Conservation (phyloP, 805 yeast genomes). For the Debaryomyces maramus region DNA sequence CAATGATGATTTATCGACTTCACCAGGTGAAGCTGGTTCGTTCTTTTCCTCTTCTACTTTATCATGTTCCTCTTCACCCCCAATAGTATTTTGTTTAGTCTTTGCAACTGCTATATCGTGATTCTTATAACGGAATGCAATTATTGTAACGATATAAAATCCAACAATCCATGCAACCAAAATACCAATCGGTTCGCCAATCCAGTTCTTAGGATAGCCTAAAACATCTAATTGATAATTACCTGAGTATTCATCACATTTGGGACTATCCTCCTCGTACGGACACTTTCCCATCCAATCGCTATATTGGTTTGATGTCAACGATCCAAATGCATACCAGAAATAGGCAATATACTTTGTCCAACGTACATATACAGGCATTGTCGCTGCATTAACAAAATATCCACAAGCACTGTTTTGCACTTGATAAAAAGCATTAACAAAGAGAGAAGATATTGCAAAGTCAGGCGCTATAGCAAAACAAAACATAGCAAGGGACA, state of each 20-base stretch:
- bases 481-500: constrained; percentile 52
- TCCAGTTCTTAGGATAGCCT: constrained; percentile 69
- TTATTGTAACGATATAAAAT: constrained; percentile 48
- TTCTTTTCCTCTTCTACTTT: constrained; percentile 13
- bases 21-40: constrained; percentile 27
- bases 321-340: constrained; percentile 77
- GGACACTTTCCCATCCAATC: constrained; percentile 62
- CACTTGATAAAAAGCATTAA: constrained; percentile 64
- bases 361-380: constrained; percentile 90
- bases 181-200: constrained; percentile 60
- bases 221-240: constrained; percentile 49
- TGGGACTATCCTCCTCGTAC: constrained; percentile 14
- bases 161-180: constrained; percentile 59
- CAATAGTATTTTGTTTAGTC: constrained; percentile 32
- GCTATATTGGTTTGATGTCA: constrained; percentile 64
- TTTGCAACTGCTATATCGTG: constrained; percentile 54
- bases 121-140: constrained; percentile 48
- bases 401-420: constrained; percentile 81
- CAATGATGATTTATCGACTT: constrained; percentile 7
- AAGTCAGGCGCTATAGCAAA: constrained; percentile 63
- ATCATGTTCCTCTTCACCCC: constrained; percentile 22
- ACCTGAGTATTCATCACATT: constrained; percentile 52
- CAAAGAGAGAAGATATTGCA: constrained; percentile 58
- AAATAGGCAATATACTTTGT: constrained; percentile 70
- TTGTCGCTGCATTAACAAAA: constrained; percentile 65